These are phyloP conservation scores for Takashimella tepidaria DNA, from an alignment of 1,284 basidiomycete species.

Conservation along the genomic window DNA sequence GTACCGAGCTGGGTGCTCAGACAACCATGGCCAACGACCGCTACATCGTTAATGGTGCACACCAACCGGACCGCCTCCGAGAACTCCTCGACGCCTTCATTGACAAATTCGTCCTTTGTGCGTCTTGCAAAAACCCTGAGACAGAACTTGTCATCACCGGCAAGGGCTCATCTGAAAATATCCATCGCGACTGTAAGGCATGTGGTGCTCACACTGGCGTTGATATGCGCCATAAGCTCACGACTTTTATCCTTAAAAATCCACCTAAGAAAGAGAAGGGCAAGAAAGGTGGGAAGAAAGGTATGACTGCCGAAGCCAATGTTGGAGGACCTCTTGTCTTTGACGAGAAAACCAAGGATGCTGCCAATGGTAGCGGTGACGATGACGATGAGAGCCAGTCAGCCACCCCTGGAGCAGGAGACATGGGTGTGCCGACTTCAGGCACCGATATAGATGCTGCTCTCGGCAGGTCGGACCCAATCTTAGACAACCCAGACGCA, in stretches of 20 bases:
- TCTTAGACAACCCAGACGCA: constrained; percentile 34
- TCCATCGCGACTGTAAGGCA: constrained; percentile 96
- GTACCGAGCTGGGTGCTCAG: constrained; percentile 96
- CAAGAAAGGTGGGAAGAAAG: constrained; percentile 55
- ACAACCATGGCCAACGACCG: constrained; percentile 93
- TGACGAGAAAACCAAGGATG: constrained; percentile 33
- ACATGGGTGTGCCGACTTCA: constrained; percentile 30
- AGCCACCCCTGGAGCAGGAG: constrained; percentile 12
- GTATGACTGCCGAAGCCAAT: constrained; percentile 46
- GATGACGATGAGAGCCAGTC: constrained; percentile 23
- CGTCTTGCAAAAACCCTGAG: constrained; percentile 98
- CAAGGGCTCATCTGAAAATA: constrained; percentile 67
- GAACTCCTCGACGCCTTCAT: constrained; percentile 97
- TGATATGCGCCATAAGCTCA: constrained; percentile 96
- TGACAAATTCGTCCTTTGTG: constrained; percentile 96
- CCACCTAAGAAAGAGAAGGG: constrained; percentile 75
- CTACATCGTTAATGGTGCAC: constrained; percentile 98
- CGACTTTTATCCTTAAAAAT: constrained; percentile 96
- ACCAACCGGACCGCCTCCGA: constrained; percentile 84
- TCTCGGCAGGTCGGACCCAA: constrained; percentile 32
- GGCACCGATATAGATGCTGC: constrained; percentile 42
- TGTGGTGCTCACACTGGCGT: constrained; percentile 88
- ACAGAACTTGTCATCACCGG: constrained; percentile 85
- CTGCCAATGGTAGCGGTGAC: constrained; percentile 27
- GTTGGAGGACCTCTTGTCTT: constrained; percentile 43